These are phyloP conservation scores for Tremella mesenterica DNA, from an alignment of 768 basidiomycete species.

Conservation along the genomic window DNA sequence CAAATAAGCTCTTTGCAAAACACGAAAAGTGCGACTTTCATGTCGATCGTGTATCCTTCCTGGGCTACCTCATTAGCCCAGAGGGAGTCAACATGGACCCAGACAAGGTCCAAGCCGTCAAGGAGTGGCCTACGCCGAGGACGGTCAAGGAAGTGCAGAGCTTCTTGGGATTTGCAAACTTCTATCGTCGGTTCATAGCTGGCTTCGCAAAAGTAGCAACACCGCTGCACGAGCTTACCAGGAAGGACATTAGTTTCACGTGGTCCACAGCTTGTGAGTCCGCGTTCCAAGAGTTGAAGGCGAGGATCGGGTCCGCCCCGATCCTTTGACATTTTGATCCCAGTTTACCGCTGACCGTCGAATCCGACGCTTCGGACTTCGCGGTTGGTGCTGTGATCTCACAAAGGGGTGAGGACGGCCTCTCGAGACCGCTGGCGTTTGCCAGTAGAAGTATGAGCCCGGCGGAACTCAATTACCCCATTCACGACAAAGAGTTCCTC, in stretches of 20 bases:
- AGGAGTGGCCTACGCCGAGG: constrained; percentile 21
- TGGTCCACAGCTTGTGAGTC: not conserved
- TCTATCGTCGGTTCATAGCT: constrained; percentile 22
- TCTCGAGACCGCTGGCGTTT: constrained; percentile 45
- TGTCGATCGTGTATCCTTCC: not conserved
- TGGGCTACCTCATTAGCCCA: not conserved
- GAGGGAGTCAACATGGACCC: not conserved
- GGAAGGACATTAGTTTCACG: not conserved
- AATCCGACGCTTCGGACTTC: constrained; percentile 34
- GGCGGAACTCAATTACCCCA: constrained; percentile 50
- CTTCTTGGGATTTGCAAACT: constrained; percentile 22
- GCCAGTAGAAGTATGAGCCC: constrained; percentile 20
- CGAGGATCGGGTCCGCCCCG: not conserved
- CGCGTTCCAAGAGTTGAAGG: not conserved
- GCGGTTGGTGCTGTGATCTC: constrained; percentile 38
- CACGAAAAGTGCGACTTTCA: constrained; percentile 7
- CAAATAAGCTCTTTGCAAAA: not conserved
- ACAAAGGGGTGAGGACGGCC: constrained; percentile 12
- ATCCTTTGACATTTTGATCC: constrained; percentile 11
- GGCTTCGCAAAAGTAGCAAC: constrained; percentile 13
- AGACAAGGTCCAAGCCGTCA: not conserved
- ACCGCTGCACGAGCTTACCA: not conserved
- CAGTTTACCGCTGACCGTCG: constrained; percentile 2
- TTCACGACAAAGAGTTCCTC: constrained; percentile 40
- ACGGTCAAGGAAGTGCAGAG: constrained; percentile 12